A percentile compares a stretch with the other conserved stretches of the same genome.
These are phyloP conservation scores for Vinca minor DNA, from an alignment of 257 asterid genomes.

Conservation along the genomic window DNA sequence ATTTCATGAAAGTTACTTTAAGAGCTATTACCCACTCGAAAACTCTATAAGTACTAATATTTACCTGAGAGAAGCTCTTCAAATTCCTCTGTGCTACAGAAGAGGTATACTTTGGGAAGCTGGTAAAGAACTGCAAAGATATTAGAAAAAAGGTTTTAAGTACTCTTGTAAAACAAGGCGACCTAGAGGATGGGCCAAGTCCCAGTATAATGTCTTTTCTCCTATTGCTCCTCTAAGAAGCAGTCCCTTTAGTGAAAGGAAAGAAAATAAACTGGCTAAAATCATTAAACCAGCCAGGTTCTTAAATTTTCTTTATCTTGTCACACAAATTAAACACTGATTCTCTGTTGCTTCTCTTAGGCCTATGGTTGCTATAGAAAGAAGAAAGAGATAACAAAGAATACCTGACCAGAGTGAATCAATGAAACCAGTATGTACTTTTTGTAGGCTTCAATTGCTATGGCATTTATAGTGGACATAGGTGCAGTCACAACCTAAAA, in stretches of 20 bases:
- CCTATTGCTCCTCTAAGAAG: too few relatives aligned
- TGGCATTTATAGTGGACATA: constrained; percentile 69
- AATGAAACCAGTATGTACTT: constrained; percentile 81
- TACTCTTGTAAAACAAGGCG: neutral
- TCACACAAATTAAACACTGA: neutral
- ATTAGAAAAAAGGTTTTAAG: neutral
- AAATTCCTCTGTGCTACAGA: constrained; percentile 88
- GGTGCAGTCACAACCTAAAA: constrained; percentile 96
- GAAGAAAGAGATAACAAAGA: constrained; percentile 8
- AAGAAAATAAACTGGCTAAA: neutral
- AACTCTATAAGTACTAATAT: too few relatives aligned
- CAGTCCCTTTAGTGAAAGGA: too few relatives aligned
- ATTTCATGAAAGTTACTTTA: too few relatives aligned
- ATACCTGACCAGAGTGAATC: constrained; percentile 88
- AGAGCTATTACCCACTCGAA: too few relatives aligned
- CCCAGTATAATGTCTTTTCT: neutral
- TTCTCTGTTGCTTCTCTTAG: too few relatives aligned
- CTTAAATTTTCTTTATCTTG: neutral
- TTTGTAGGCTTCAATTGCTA: constrained; percentile 94
- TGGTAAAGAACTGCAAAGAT: constrained; percentile 60
- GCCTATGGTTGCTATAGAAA: too few relatives aligned
- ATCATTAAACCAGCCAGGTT: neutral
- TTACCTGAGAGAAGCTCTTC: constrained; percentile 72
- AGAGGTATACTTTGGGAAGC: constrained; percentile 80
- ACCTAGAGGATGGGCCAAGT: neutral